Evolutionary conservation across 495 filamentous ascomycete genomes (phyloP).

Genomic region (Neurospora sp.): DNA sequence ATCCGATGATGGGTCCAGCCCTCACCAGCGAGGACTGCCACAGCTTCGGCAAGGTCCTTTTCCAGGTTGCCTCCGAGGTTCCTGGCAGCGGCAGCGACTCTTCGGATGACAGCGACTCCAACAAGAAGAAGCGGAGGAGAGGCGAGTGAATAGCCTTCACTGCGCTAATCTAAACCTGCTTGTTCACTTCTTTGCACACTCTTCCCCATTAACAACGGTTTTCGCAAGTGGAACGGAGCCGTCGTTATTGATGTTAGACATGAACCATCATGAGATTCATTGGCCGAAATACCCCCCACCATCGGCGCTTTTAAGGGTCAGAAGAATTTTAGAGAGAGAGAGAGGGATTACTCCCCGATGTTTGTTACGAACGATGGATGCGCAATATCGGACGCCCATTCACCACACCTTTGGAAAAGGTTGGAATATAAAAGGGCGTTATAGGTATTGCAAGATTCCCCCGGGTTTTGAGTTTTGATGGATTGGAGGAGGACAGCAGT

Average conservation of each 20-base stretch:
- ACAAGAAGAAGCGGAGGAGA: slow-evolving; percentile 73
- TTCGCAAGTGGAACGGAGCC: slow-evolving; percentile 26
- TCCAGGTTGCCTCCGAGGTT: slow-evolving; percentile 61
- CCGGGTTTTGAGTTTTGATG: neutral
- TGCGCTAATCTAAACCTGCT: neutral
- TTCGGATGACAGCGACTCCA: slow-evolving; percentile 41
- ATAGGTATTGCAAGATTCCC: neutral
- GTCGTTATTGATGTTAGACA: slow-evolving; percentile 28
- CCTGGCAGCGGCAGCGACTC: slow-evolving; percentile 50
- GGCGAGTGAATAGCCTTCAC: slow-evolving; percentile 29
- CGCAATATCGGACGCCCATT: neutral
- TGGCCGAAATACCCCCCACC: slow-evolving; percentile 9
- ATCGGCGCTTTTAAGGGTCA: slow-evolving; percentile 11
- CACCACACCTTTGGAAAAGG: neutral
- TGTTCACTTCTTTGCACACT: slow-evolving; percentile 29
- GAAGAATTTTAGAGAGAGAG: slow-evolving; percentile 4
- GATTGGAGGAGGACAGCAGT: neutral
- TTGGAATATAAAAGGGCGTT: neutral
- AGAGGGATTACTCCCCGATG: slow-evolving; percentile 6
- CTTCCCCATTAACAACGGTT: slow-evolving; percentile 25
- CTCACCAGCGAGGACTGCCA: slow-evolving; percentile 46
- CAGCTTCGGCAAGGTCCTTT: slow-evolving; percentile 60
- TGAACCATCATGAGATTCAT: slow-evolving; percentile 26
- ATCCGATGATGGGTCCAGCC: slow-evolving; percentile 14
- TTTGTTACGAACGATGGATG: slow-evolving; percentile 7